Base-by-base conservation (phyloP, 345 rosid genomes). In the Eucalyptus cloeziana region DNA sequence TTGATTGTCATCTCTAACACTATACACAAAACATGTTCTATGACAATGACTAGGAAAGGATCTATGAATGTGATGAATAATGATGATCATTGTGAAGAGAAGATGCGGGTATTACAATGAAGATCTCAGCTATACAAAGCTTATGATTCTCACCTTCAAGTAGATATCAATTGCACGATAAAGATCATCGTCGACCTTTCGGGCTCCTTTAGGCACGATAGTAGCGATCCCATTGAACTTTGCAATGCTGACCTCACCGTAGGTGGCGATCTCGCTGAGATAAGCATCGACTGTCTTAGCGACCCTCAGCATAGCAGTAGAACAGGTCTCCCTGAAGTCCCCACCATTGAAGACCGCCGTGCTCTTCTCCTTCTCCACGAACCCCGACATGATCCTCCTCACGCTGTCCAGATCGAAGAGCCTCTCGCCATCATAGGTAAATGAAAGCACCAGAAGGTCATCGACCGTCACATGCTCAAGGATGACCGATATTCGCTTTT, bases 111-210 rank as follows among this genome's bases (percentile, higher is more conserved):
- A 47, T 37, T 76, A 24, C 47, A 76, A 21, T 40, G 85, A 22
- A 76, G 47, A 76, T 40, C 25, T 44, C 40, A 50, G 37, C 52
- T 33, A 13, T 37, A n/a, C 8, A 11, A 76, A 76, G 47, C 47
- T 40, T 76, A 21, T 40, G 85, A 76, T 76, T 40, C 10, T 89
- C 85, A 97, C 99, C 96, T 97, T 98, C 58, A 98, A 92, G 91
- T 94, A 98, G 85, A 97, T 93, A 88, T 98, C 99, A 47, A 96
- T 93, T 67, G 99, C 98, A 33, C 98, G 96, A 86, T 98, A 98
- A 3, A 98, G 95, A 90, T 96, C 97, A 89, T 98, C 98, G 33
- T 98, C 96, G 22, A 94, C 93, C 87, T 94, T 95, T 80, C 99
- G 94, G 2, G 97, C 94, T 14, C 92, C 94, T 91, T 97, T 97